Percentiles rank a stretch among this genome's conserved stretches.
Conservation (phyloP, 805 yeast species). For the Saccharomyces eubayanus region DNA sequence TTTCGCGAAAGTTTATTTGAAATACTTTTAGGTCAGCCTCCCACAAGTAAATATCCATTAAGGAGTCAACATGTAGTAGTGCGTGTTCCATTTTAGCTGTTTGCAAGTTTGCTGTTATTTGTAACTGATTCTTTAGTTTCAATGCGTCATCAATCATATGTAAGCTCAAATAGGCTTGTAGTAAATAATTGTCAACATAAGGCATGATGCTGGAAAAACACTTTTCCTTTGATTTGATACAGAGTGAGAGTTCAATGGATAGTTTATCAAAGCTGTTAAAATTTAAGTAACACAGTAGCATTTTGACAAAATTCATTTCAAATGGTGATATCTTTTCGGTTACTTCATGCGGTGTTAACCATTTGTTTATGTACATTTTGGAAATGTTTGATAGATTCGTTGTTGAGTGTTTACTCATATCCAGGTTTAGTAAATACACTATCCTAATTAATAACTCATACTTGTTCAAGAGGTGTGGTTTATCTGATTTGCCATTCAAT, state of each 20-base stretch:
- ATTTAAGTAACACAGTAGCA: constrained; percentile 19
- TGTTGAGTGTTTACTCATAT: constrained; percentile 28
- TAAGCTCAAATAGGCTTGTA: constrained; percentile 12
- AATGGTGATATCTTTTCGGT: constrained; percentile 11
- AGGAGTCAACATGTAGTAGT: constrained; percentile 3
- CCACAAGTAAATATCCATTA: constrained; percentile 3
- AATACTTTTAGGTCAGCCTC: constrained; percentile 12
- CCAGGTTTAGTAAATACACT: constrained; percentile 29
- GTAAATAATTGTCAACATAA: constrained; percentile 5
- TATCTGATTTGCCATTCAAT: constrained; percentile 6
- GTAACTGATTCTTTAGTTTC: background rate
- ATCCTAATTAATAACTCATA: constrained; percentile 30
- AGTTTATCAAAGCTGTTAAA: constrained; percentile 22
- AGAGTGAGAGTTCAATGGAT: constrained; percentile 7
- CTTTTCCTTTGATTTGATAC: constrained; percentile 1
- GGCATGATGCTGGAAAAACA: constrained; percentile 8
- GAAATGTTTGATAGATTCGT: constrained; percentile 28
- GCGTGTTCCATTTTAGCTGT: constrained; percentile 10
- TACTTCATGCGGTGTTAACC: constrained; percentile 14
- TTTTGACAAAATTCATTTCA: constrained; percentile 19
- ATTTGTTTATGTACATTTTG: constrained; percentile 25
- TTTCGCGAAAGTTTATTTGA: constrained; percentile 11
- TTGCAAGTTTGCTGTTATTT: constrained; percentile 1
- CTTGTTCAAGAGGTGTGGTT: constrained; percentile 17
- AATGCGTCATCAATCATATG: constrained; percentile 10